These are phyloP conservation scores for Amylostereum areolatum DNA, from an alignment of 1,284 basidiomycete species.

Conservation along the genomic window DNA sequence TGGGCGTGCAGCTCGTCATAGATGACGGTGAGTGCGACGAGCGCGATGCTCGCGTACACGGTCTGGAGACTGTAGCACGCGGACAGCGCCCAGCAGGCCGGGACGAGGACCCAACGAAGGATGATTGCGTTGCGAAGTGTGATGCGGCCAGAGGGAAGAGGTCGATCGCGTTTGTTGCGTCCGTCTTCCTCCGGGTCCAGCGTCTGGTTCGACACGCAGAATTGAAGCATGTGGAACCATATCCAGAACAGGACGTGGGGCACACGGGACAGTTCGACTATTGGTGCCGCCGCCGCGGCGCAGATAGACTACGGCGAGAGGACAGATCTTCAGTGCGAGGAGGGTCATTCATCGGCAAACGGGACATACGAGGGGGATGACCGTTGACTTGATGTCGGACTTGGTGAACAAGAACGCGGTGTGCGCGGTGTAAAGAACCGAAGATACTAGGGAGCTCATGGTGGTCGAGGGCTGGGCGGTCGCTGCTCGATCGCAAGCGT, in stretches of 20 bases:
- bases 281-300: conserved; percentile 26
- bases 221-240: conserved; percentile 37
- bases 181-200: conserved; percentile 32
- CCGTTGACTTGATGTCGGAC: conserved; percentile 32
- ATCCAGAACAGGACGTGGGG: conserved; percentile 31
- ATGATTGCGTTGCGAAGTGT: conserved; percentile 22
- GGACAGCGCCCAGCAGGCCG: conserved; percentile 27
- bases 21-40: conserved; percentile 22
- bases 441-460: neutral
- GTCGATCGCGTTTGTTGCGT: conserved; percentile 38
- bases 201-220: conserved; percentile 37
- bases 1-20: conserved; percentile 33
- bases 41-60: conserved; percentile 24
- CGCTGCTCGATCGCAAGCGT: too few relatives aligned
- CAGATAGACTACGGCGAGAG: conserved; percentile 26
- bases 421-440: neutral
- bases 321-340: neutral
- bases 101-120: conserved; percentile 30
- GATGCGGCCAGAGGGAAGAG: conserved; percentile 36
- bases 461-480: too few relatives aligned
- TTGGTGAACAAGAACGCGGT: conserved; percentile 37
- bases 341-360: neutral
- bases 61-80: conserved; percentile 23
- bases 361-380: conserved; percentile 31
- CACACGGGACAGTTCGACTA: conserved; percentile 15